Conservation (phyloP, 768 basidiomycete genomes). For the Epithele typhae region DNA sequence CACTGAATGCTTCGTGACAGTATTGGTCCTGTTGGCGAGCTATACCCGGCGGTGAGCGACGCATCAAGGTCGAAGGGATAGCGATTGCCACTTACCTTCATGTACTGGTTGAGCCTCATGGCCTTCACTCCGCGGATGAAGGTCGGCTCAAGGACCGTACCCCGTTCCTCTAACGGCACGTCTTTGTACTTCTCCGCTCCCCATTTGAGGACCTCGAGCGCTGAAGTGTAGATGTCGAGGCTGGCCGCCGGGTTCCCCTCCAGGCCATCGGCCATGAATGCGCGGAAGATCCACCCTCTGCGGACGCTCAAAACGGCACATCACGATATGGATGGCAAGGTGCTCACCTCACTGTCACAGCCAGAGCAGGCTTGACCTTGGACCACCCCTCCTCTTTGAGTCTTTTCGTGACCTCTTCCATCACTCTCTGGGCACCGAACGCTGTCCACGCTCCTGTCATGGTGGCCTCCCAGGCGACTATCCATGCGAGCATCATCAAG, state of each 20-base stretch:
- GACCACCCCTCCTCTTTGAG: conserved; percentile 24
- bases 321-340: background rate
- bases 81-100: conserved; percentile 24
- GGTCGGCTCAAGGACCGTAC: conserved; percentile 37
- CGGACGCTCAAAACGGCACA: background rate
- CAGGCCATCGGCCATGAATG: conserved; percentile 25
- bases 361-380: conserved; percentile 29
- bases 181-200: conserved; percentile 35
- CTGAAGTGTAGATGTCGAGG: conserved; percentile 32
- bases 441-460: conserved; percentile 10
- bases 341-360: conserved; percentile 35
- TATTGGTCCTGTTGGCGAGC: too few species aligned
- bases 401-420: conserved; percentile 20
- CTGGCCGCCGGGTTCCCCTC: conserved; percentile 14
- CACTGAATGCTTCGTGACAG: too few species aligned
- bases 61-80: background rate
- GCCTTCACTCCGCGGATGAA: conserved; percentile 40
- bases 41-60: too few species aligned
- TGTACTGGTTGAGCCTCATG: conserved; percentile 30
- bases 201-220: conserved; percentile 40
- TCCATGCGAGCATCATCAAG: too few species aligned
- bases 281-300: conserved; percentile 40
- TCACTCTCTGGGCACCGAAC: conserved; percentile 16
- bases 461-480: too few species aligned
- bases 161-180: conserved; percentile 34